These are phyloP conservation scores for Lipomyces anomalus DNA, from an alignment of 805 yeast species.

Conservation along the genomic window DNA sequence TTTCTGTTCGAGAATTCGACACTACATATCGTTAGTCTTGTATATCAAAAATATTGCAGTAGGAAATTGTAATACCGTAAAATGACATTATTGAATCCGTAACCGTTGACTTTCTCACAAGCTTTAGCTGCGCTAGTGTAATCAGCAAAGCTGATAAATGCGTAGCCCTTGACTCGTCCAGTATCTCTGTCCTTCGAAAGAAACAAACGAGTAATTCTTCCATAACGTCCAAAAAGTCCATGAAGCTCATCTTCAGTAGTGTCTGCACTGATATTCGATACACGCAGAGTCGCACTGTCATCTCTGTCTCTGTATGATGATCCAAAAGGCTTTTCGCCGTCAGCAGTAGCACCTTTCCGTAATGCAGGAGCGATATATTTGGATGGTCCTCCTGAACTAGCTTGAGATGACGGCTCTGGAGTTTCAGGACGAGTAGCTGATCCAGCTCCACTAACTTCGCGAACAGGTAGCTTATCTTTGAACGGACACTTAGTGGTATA, in stretches of 20 bases:
- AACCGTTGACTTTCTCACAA: conserved; percentile 70
- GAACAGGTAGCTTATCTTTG: conserved; percentile 73
- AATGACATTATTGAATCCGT: conserved; percentile 87
- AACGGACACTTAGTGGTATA: conserved; percentile 93
- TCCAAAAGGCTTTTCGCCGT: conserved; percentile 31
- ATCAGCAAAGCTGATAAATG: conserved; percentile 77
- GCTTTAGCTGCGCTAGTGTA: conserved; percentile 71
- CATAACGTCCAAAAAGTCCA: conserved; percentile 60
- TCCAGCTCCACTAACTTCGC: conserved; percentile 39
- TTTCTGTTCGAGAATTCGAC: conserved; percentile 38
- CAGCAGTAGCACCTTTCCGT: conserved; percentile 40
- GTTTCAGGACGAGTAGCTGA: conserved; percentile 32
- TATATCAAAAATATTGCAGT: conserved; percentile 44
- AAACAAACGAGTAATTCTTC: conserved; percentile 70
- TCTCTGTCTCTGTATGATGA: conserved; percentile 49
- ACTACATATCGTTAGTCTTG: conserved; percentile 9
- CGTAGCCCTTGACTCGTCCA: conserved; percentile 91
- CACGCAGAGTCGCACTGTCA: conserved; percentile 80
- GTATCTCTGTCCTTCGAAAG: conserved; percentile 89
- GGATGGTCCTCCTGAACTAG: conserved; percentile 30
- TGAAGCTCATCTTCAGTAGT: conserved; percentile 79
- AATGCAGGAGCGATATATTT: conserved; percentile 61
- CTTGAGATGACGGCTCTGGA: conserved; percentile 32
- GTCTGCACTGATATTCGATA: conserved; percentile 81
- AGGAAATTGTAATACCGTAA: too few species aligned